Conservation (phyloP, 768 basidiomycete species). For the Hygrocybe coccinea region DNA sequence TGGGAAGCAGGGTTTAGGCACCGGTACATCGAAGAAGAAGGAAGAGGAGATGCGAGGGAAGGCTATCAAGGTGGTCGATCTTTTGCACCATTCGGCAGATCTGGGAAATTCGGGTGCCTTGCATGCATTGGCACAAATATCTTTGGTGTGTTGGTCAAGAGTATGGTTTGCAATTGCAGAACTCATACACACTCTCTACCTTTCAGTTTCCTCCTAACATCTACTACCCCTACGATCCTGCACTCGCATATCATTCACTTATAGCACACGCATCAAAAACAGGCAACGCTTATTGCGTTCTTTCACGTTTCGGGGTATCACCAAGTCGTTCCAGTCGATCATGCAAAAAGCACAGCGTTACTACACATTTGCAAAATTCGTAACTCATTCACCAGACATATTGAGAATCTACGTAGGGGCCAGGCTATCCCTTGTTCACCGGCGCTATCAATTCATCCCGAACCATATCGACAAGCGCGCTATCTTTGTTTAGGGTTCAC, state of each 20-base stretch:
- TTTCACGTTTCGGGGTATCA: slow-evolving; percentile 84
- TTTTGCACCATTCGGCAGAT: slow-evolving; percentile 76
- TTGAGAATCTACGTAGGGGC: too few species aligned
- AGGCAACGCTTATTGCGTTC: slow-evolving; percentile 85
- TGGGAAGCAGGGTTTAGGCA: slow-evolving; percentile 36
- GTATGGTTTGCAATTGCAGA: not conserved
- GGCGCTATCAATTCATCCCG: too few species aligned
- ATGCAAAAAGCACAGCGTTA: slow-evolving; percentile 84
- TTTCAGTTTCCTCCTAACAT: slow-evolving; percentile 67
- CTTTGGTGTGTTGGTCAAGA: slow-evolving; percentile 46
- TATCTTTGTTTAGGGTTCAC: too few species aligned
- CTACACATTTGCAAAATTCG: slow-evolving; percentile 90
- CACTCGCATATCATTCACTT: slow-evolving; percentile 60
- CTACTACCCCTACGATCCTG: slow-evolving; percentile 58
- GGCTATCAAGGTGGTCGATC: slow-evolving; percentile 75
- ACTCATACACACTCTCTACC: slow-evolving; percentile 3
- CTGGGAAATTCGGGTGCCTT: slow-evolving; percentile 72
- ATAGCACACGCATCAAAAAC: slow-evolving; percentile 57
- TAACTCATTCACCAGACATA: too few species aligned
- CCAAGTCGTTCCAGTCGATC: slow-evolving; percentile 55
- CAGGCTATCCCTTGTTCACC: too few species aligned
- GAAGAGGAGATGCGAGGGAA: slow-evolving; percentile 66
- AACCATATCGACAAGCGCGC: too few species aligned
- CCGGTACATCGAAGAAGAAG: slow-evolving; percentile 42
- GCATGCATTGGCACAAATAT: slow-evolving; percentile 60